A percentile compares a stretch with the other conserved stretches of the same genome.
phyloP scores from a whole-genome alignment of 2,329 filamentous ascomycete genomes.

The Aspergillus chevalieri region DNA sequence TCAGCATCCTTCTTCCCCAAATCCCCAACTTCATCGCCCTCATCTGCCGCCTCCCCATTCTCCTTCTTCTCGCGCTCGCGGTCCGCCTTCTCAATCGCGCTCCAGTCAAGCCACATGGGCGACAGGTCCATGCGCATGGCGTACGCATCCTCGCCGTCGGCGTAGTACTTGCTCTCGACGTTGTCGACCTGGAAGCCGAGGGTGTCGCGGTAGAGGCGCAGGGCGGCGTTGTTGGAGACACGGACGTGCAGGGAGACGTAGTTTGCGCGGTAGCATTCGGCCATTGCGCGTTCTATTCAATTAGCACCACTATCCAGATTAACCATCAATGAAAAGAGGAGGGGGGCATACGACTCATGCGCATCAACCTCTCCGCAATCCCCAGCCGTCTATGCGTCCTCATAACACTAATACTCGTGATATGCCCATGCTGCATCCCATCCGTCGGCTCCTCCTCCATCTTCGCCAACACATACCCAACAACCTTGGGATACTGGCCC shows the following conservation, averaged over 20 bases:
- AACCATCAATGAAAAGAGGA: not conserved
- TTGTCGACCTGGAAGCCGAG: slow-evolving; percentile 84
- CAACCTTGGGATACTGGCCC: slow-evolving; percentile 80
- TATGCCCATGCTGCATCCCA: slow-evolving; percentile 88
- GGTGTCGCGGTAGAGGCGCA: slow-evolving; percentile 88
- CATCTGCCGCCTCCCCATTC: slow-evolving; percentile 45
- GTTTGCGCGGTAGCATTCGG: slow-evolving; percentile 81
- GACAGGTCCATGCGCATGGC: slow-evolving; percentile 84
- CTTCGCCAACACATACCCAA: slow-evolving; percentile 98
- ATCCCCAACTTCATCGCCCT: slow-evolving; percentile 66
- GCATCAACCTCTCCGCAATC: slow-evolving; percentile 95
- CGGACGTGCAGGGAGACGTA: slow-evolving; percentile 97
- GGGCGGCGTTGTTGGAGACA: slow-evolving; percentile 83
- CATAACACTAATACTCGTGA: slow-evolving; percentile 94
- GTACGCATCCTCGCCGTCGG: slow-evolving; percentile 93
- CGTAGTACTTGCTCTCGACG: slow-evolving; percentile 56
- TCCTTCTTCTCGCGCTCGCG: slow-evolving; percentile 27
- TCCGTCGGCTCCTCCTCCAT: slow-evolving; percentile 98
- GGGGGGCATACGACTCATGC: slow-evolving; percentile 70
- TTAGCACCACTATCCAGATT: not conserved
- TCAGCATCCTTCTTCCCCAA: slow-evolving; percentile 48
- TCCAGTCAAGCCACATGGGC: slow-evolving; percentile 41
- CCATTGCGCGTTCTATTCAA: slow-evolving; percentile 79
- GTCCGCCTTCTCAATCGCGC: slow-evolving; percentile 39
- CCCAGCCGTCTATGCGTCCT: slow-evolving; percentile 84